Evolutionary conservation across 2,329 filamentous ascomycete genomes (phyloP).

Genomic region (Paecilomyces fulvus): DNA sequence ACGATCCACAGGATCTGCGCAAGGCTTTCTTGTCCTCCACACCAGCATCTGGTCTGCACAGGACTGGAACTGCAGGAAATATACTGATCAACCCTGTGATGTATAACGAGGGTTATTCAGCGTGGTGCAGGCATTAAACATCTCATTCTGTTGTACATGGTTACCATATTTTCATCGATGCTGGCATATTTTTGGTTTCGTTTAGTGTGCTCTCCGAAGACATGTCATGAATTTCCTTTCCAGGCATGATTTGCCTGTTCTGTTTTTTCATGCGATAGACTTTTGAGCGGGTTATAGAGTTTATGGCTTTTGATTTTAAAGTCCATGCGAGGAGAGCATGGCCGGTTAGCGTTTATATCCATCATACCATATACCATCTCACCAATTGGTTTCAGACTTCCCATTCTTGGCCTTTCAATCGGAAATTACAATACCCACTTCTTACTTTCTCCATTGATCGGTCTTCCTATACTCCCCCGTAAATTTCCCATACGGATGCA

Average conservation of each 20-base stretch:
- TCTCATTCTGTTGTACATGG: background rate
- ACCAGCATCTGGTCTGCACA: slow-evolving; percentile 4
- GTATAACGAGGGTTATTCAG: background rate
- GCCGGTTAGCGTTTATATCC: background rate
- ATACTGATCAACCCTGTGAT: background rate
- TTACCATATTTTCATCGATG: background rate
- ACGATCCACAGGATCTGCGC: slow-evolving; percentile 6
- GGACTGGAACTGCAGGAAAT: background rate
- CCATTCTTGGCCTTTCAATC: background rate
- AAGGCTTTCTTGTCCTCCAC: background rate
- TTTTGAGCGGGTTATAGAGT: background rate
- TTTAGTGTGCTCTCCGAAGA: background rate
- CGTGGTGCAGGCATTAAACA: background rate
- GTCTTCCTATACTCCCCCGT: no score
- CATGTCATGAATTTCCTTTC: background rate
- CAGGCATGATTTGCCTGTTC: background rate
- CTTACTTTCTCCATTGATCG: background rate
- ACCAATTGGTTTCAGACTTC: background rate
- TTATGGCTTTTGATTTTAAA: background rate
- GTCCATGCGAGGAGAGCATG: background rate
- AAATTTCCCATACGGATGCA: no score
- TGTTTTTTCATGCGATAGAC: background rate
- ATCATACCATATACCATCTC: background rate
- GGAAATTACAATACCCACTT: background rate
- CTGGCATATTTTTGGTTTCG: background rate